These are phyloP conservation scores for Candida tibetensis DNA, from an alignment of 805 yeast genomes.

Conservation along the genomic window DNA sequence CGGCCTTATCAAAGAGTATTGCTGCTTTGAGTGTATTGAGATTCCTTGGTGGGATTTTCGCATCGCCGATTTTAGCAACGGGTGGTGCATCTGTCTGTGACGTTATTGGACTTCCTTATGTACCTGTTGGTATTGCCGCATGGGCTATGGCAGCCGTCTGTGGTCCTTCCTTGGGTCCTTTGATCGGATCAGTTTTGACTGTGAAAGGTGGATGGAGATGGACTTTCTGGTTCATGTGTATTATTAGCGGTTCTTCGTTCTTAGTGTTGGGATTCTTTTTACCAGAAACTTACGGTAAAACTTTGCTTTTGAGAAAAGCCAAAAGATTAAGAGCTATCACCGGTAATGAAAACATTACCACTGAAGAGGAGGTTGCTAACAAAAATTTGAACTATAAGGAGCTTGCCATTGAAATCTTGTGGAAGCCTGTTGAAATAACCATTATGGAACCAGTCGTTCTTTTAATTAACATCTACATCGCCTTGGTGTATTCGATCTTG, in stretches of 20 bases:
- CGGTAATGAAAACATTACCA: conserved; percentile 44
- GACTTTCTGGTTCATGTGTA: conserved; percentile 51
- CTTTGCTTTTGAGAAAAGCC: conserved; percentile 48
- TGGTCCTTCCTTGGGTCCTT: conserved; percentile 57
- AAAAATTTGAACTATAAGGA: conserved; percentile 17
- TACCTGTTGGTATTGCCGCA: conserved; percentile 46
- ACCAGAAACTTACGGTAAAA: conserved; percentile 49
- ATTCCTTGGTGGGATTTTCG: conserved; percentile 52
- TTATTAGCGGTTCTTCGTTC: conserved; percentile 37
- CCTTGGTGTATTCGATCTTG: conserved; percentile 49
- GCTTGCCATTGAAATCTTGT: conserved; percentile 31
- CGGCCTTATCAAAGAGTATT: conserved; percentile 49
- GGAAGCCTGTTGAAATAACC: conserved; percentile 51
- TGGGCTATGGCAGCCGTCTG: conserved; percentile 55
- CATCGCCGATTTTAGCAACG: conserved; percentile 56
- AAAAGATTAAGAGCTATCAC: conserved; percentile 46
- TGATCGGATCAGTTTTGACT: conserved; percentile 51
- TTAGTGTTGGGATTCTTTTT: conserved; percentile 33
- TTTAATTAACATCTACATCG: conserved; percentile 49
- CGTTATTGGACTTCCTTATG: conserved; percentile 38
- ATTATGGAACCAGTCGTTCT: conserved; percentile 55
- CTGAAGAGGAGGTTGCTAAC: conserved; percentile 38
- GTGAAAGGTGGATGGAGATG: conserved; percentile 50
- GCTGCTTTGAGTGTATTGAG: conserved; percentile 51
- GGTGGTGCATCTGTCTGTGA: conserved; percentile 61